These are phyloP conservation scores for Candida incommunis DNA, from an alignment of 805 yeast genomes.

Conservation along the genomic window DNA sequence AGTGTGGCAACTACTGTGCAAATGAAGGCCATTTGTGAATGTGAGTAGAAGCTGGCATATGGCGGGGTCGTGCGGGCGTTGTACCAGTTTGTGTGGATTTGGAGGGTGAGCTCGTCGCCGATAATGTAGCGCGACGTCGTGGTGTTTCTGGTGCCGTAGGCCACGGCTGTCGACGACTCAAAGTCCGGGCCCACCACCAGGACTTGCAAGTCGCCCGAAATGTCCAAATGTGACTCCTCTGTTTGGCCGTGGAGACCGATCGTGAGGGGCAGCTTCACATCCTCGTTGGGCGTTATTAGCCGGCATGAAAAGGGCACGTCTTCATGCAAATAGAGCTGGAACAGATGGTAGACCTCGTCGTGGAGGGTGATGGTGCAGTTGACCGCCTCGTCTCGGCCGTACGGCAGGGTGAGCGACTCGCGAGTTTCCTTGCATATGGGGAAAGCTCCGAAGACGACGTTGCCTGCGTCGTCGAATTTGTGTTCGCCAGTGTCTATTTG, in stretches of 20 bases:
- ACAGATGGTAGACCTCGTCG: conserved; percentile 56
- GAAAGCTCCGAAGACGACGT: conserved; percentile 42
- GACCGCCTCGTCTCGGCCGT: conserved; percentile 32
- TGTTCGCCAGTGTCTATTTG: conserved; percentile 70
- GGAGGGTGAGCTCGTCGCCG: conserved; percentile 46
- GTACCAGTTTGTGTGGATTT: conserved; percentile 47
- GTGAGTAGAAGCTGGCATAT: conserved; percentile 4
- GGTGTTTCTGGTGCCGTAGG: conserved; percentile 48
- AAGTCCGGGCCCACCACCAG: conserved; percentile 27
- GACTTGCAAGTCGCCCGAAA: conserved; percentile 44
- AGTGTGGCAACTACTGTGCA: not conserved
- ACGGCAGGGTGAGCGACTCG: conserved; percentile 40
- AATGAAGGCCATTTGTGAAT: not conserved
- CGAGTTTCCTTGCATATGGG: conserved; percentile 56
- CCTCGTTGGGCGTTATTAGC: conserved; percentile 33
- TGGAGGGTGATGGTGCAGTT: conserved; percentile 48
- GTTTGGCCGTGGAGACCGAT: conserved; percentile 7
- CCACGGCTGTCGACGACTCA: conserved; percentile 37
- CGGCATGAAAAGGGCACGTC: conserved; percentile 66
- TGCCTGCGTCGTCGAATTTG: conserved; percentile 45
- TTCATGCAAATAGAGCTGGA: conserved; percentile 64
- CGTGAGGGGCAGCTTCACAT: conserved; percentile 21
- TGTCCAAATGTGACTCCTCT: conserved; percentile 42
- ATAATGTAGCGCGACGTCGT: conserved; percentile 43
- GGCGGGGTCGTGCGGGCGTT: conserved; percentile 6